Evolutionary conservation across 2,329 filamentous ascomycete genomes (phyloP), one percentile per base, ranked within the genome.

Genomic region (Capronia coronata): DNA sequence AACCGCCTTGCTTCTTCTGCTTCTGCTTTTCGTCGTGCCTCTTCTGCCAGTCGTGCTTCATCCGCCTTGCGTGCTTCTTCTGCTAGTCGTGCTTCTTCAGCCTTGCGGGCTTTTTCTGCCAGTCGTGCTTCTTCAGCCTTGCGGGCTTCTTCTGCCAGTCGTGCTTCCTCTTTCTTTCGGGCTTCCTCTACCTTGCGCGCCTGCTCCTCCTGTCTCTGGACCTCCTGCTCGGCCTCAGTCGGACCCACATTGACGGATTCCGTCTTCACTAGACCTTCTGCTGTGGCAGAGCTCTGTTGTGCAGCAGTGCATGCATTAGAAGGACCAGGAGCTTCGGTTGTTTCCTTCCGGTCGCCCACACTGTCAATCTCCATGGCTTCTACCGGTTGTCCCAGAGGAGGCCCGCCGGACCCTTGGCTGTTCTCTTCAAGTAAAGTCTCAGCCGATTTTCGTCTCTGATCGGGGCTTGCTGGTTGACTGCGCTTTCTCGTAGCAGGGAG

Each of bases 161-260:
- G 10, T 11, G 18, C 41, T 22, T 40, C 35, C 40, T 46, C 43
- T 32, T 13, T 2, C 18, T 32, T 27, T 18, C 32, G 43, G 10
- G 46, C 53, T 43, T 54, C 44, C 27, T 55, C 42, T 5, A 27
- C 46, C 25, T 50, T 50, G 3, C 29, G 34, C 23, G 16, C 44
- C 39, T 51, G n/a, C n/a, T n/a, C 49, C 32, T 48, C 49, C 32
- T 48, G 22, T 59, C 25, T 62, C 55, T 39, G 40, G 14, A 40
- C 35, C 18, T 49, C 35, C 29, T 51, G 48, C 22, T 56, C 38
- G 19, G 27, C 44, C 32, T 57, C 57, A 10, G 46, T 43, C 30
- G 60, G 53, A 35, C 54, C 39, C 10, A 48, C 38, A 14, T 55
- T 53, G 8, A 58, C 55, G 8, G 48, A 52, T 37, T 54, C 61